Percentiles rank a stretch among this genome's conserved stretches.
phyloP scores from a whole-genome alignment of 2,329 filamentous ascomycete species.

The Rutstroemia sp. region DNA sequence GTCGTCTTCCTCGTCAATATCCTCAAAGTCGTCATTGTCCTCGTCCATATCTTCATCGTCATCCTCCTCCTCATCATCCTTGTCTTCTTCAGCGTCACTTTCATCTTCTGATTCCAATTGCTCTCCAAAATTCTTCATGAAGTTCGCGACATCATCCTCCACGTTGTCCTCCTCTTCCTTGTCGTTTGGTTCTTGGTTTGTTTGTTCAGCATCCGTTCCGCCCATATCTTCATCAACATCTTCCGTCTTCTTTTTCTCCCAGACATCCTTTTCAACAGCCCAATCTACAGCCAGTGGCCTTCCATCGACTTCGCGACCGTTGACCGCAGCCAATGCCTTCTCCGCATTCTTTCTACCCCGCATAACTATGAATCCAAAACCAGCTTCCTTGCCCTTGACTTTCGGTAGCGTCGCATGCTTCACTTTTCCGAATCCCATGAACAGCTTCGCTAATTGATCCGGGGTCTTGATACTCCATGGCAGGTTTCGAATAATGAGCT shows the following conservation, averaged over 20 bases:
- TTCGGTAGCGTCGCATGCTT: slow-evolving; percentile 82
- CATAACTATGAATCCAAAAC: slow-evolving; percentile 90
- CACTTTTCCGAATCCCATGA: slow-evolving; percentile 84
- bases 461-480: slow-evolving; percentile 91
- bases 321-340: slow-evolving; percentile 74
- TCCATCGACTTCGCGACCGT: slow-evolving; percentile 85
- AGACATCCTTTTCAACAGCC: slow-evolving; percentile 87
- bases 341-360: slow-evolving; percentile 86
- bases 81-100: slow-evolving; percentile 29
- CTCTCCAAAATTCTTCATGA: slow-evolving; percentile 29
- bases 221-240: slow-evolving; percentile 32
- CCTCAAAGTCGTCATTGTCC: slow-evolving; percentile 40
- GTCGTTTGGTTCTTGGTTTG: slow-evolving; percentile 18
- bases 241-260: slow-evolving; percentile 51
- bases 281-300: slow-evolving; percentile 89
- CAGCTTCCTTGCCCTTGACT: slow-evolving; percentile 60
- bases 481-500: slow-evolving; percentile 84
- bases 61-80: slow-evolving; percentile 27
- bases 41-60: slow-evolving; percentile 33
- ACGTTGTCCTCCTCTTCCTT: slow-evolving; percentile 25
- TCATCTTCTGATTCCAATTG: slow-evolving; percentile 33
- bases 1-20: slow-evolving; percentile 29
- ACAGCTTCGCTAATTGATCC: slow-evolving; percentile 71
- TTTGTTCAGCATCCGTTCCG: slow-evolving; percentile 31
- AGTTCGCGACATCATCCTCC: slow-evolving; percentile 32